Percentiles rank a stretch among this genome's conserved stretches.
These are phyloP conservation scores for Phytophthora gonapodyides DNA, from an alignment of 352 stramenopile genomes.

Conservation along the genomic window DNA sequence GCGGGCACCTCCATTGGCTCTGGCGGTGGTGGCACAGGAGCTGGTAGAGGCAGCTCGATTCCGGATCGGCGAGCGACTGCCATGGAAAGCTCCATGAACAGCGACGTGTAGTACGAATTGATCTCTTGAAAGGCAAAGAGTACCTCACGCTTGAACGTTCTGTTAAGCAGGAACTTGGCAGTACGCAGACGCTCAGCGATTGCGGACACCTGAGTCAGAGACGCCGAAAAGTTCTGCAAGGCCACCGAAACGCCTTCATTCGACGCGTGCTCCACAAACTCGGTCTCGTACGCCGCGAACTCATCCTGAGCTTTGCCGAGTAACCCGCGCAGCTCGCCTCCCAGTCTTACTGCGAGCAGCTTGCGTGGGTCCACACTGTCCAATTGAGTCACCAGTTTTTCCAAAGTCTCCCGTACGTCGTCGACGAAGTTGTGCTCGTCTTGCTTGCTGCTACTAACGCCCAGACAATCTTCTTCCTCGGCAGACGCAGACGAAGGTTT, in stretches of 20 bases:
- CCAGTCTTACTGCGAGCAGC: constrained; percentile 61
- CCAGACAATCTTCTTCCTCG: constrained; percentile 8
- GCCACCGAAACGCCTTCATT: constrained; percentile 67
- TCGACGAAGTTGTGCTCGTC: constrained; percentile 36
- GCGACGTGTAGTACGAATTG: constrained; percentile 83
- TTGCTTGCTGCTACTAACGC: neutral
- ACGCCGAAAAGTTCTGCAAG: constrained; percentile 78
- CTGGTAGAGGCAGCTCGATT: constrained; percentile 55
- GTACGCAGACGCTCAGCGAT: constrained; percentile 60
- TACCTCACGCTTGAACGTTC: constrained; percentile 75
- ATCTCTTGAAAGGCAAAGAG: constrained; percentile 87
- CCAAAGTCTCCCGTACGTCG: constrained; percentile 46
- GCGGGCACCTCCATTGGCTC: constrained; percentile 17
- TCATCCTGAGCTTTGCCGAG: constrained; percentile 84
- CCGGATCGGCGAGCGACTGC: constrained; percentile 58
- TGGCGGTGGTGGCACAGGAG: constrained; percentile 27
- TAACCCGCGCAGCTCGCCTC: constrained; percentile 72
- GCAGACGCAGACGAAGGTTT: constrained; percentile 11
- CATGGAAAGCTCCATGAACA: constrained; percentile 86
- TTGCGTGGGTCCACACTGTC: constrained; percentile 71
- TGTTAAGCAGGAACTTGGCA: constrained; percentile 78
- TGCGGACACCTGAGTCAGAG: constrained; percentile 54
- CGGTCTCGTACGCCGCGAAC: constrained; percentile 60
- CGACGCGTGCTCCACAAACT: constrained; percentile 59
- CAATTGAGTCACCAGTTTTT: constrained; percentile 53